Evolutionary conservation across 2,329 filamentous ascomycete genomes (phyloP).

Genomic region (Penicillium sp.): DNA sequence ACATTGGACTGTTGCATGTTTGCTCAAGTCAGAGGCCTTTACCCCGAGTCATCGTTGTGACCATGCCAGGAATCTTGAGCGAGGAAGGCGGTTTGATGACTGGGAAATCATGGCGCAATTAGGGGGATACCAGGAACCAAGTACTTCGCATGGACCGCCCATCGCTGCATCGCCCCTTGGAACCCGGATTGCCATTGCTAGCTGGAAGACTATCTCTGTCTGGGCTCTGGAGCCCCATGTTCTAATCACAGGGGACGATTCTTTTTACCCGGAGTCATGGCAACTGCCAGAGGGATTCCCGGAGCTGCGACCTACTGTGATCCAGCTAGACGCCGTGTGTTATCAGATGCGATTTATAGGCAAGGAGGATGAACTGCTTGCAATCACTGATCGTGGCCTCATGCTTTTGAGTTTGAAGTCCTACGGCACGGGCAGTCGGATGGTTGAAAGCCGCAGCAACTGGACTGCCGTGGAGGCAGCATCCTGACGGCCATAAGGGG

Average conservation of each 20-base stretch:
- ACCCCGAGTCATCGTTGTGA: constrained; percentile 30
- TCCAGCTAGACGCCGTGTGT: constrained; percentile 39
- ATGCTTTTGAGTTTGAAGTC: constrained; percentile 40
- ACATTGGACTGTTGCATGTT: constrained; percentile 37
- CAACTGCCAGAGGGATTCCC: constrained; percentile 21
- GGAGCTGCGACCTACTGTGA: constrained; percentile 33
- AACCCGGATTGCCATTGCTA: constrained; percentile 42
- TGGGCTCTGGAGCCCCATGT: constrained; percentile 42
- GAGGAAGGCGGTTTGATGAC: constrained; percentile 37
- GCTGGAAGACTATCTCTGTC: constrained; percentile 43
- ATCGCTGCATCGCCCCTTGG: constrained; percentile 36
- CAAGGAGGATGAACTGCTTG: constrained; percentile 40
- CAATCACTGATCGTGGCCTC: constrained; percentile 44
- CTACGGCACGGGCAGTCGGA: constrained; percentile 20
- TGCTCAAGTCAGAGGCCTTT: constrained; percentile 36
- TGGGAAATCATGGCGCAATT: constrained; percentile 40
- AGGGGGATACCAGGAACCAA: constrained; percentile 34
- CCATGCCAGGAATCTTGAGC: constrained; percentile 40
- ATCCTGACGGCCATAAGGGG: too few relatives aligned
- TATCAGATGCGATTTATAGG: constrained; percentile 36
- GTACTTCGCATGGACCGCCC: constrained; percentile 38
- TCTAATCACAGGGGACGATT: constrained; percentile 33
- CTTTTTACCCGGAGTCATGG: constrained; percentile 35
- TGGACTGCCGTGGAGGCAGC: too few relatives aligned
- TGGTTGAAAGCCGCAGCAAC: background rate